These are phyloP conservation scores for Lepraria neglecta DNA, from an alignment of 495 filamentous ascomycete genomes.

Conservation along the genomic window DNA sequence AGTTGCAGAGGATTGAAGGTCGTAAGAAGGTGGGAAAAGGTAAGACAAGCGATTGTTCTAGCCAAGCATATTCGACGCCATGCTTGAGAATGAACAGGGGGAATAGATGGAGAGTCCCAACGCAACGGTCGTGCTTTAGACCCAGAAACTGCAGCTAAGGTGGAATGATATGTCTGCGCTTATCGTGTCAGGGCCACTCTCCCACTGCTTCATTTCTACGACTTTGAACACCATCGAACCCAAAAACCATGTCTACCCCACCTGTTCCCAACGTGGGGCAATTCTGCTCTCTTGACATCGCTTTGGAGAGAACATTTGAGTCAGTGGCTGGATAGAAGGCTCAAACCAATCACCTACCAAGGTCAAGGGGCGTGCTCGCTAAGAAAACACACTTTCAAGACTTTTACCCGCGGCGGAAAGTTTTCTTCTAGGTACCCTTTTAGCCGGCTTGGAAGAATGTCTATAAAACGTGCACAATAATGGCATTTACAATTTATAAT, in stretches of 20 bases:
- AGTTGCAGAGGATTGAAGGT: neutral
- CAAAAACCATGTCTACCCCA: constrained; percentile 5
- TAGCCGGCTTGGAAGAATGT: no score
- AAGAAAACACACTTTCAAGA: no score
- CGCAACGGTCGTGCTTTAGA: constrained; percentile 13
- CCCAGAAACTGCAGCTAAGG: neutral
- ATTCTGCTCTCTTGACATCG: constrained; percentile 6
- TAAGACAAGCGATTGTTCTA: constrained; percentile 7
- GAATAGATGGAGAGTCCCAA: neutral
- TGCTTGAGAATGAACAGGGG: neutral
- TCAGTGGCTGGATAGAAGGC: neutral
- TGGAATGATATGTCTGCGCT: constrained; percentile 4
- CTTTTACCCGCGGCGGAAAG: no score
- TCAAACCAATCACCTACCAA: no score
- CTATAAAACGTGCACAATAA: no score
- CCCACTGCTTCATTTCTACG: neutral
- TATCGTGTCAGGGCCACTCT: constrained; percentile 2
- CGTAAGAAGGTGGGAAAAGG: constrained; percentile 5
- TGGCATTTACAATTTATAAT: neutral
- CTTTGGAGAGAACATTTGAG: neutral
- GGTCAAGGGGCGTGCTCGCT: no score
- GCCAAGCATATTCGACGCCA: constrained; percentile 8
- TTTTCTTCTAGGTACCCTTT: no score
- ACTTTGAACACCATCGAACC: neutral
- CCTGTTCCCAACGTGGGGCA: constrained; percentile 1